Conservation (phyloP, 2,329 filamentous ascomycete genomes). For the Trichoderma citrinoviride region DNA sequence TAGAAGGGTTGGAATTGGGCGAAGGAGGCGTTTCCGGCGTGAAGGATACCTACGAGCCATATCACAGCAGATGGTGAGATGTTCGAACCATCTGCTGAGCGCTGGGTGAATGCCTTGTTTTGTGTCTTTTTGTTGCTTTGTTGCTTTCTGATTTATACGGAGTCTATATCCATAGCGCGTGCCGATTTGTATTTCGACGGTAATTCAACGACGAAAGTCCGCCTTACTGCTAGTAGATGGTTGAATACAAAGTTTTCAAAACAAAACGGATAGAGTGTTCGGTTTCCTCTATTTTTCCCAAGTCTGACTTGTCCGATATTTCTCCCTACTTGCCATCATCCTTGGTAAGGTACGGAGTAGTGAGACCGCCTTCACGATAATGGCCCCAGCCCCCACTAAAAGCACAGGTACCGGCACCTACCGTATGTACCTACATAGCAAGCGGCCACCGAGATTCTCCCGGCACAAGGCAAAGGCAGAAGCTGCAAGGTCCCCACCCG, state of each 20-base stretch:
- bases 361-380: neutral
- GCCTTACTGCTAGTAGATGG: neutral
- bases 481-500: constrained; percentile 2
- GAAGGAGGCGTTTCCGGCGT: constrained; percentile 15
- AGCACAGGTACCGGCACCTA: neutral
- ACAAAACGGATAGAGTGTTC: too few species aligned
- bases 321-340: too few species aligned
- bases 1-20: constrained; percentile 12
- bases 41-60: constrained; percentile 4
- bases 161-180: constrained; percentile 12
- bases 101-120: neutral
- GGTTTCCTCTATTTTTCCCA: too few species aligned
- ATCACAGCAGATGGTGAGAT: neutral
- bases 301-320: too few species aligned
- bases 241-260: too few species aligned
- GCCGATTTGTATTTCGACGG: neutral
- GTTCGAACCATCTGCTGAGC: neutral
- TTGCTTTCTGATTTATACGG: constrained; percentile 8
- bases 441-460: constrained; percentile 17
- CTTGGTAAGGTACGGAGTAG: too few species aligned
- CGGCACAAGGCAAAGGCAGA: neutral
- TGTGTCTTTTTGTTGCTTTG: neutral
- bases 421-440: too few species aligned
- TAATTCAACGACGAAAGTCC: neutral
- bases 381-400: neutral